Percentiles rank a stretch among this genome's conserved stretches.
Conservation (phyloP, 2,329 filamentous ascomycete genomes). For the Byssochlamys sp. region DNA sequence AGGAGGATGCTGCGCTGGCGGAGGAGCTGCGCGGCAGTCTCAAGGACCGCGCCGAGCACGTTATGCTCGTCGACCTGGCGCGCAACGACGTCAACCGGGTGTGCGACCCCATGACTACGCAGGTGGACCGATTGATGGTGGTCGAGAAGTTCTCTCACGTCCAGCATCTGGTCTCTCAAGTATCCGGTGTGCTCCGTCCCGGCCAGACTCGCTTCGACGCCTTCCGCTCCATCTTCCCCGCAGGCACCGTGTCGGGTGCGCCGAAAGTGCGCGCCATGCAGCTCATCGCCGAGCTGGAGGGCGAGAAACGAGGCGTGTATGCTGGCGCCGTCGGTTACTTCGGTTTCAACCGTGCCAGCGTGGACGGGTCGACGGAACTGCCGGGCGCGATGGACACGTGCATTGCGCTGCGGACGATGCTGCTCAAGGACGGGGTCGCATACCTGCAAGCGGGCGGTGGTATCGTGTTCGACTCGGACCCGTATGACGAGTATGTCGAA, state of each 20-base stretch:
- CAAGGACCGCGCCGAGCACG: conserved; percentile 89
- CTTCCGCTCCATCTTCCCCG: conserved; percentile 91
- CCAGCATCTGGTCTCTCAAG: conserved; percentile 91
- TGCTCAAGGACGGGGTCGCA: conserved; percentile 80
- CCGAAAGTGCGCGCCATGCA: conserved; percentile 97
- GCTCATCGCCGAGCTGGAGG: conserved; percentile 85
- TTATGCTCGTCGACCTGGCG: conserved; percentile 94
- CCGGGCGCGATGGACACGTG: conserved; percentile 89
- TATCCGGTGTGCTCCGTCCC: conserved; percentile 75
- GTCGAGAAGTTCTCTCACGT: conserved; percentile 93
- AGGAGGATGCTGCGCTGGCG: conserved; percentile 73
- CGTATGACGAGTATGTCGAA: conserved; percentile 84
- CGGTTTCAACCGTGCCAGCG: conserved; percentile 66
- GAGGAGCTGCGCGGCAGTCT: conserved; percentile 66
- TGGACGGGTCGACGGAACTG: conserved; percentile 48
- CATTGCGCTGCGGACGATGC: conserved; percentile 79
- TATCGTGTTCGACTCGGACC: conserved; percentile 89
- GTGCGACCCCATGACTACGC: conserved; percentile 78
- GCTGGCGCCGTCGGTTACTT: conserved; percentile 96
- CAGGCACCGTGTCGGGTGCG: conserved; percentile 87
- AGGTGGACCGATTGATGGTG: conserved; percentile 88
- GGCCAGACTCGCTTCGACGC: conserved; percentile 88
- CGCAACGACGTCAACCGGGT: conserved; percentile 95
- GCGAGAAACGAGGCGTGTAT: conserved; percentile 89
- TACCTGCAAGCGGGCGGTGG: conserved; percentile 82